phyloP scores from a whole-genome alignment of 257 asterid genomes.

The Ocimum tenuiflorum region DNA sequence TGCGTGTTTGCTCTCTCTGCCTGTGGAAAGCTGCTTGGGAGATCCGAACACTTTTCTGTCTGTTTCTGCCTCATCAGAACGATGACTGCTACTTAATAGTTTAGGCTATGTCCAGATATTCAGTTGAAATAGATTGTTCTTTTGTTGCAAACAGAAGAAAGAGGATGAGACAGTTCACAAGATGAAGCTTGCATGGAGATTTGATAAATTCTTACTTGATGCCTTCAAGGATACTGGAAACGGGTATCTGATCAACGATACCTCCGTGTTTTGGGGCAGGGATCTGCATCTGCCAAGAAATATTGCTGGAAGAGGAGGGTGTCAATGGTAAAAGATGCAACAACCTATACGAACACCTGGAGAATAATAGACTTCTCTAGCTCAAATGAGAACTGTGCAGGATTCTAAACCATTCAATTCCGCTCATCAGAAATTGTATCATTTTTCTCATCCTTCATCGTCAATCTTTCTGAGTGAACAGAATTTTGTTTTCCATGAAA shows the following conservation, averaged over 20 bases:
- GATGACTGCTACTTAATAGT: conserved; percentile 43
- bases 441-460: neutral
- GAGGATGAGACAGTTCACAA: conserved; percentile 49
- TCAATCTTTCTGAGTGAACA: neutral
- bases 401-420: conserved; percentile 45
- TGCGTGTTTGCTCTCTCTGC: neutral
- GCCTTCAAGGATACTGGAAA: conserved; percentile 38
- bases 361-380: conserved; percentile 32
- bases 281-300: conserved; percentile 42
- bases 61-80: conserved; percentile 61
- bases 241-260: conserved; percentile 51
- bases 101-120: conserved; percentile 28
- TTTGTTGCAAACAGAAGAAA: conserved; percentile 25
- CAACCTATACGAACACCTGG: conserved; percentile 37
- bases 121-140: neutral
- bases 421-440: conserved; percentile 46
- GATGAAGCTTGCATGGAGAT: conserved; percentile 52
- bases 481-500: neutral
- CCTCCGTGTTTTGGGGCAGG: conserved; percentile 63
- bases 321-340: conserved; percentile 50
- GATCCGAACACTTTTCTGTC: conserved; percentile 39
- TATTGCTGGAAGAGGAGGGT: conserved; percentile 37
- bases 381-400: conserved; percentile 26
- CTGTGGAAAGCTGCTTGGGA: conserved; percentile 59
- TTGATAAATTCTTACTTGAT: conserved; percentile 39